Percentiles rank a stretch among this genome's conserved stretches.
Conservation (phyloP, 2,329 filamentous ascomycete genomes). For the Fusarium dimerum region DNA sequence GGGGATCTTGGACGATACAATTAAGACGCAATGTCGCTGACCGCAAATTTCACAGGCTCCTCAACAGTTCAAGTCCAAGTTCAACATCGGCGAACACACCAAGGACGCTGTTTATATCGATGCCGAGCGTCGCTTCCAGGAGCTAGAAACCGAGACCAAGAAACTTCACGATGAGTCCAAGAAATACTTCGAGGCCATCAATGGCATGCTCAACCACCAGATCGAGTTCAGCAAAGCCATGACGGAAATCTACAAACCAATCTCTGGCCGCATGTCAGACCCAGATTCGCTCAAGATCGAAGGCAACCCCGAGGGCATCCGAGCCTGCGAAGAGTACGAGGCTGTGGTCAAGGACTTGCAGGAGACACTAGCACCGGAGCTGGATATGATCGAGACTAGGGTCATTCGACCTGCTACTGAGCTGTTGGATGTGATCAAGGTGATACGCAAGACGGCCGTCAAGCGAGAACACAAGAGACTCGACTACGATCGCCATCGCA, state of each 20-base stretch:
- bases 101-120: constrained; percentile 95
- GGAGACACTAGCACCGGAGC: constrained; percentile 82
- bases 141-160: constrained; percentile 95
- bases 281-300: constrained; percentile 79
- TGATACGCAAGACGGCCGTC: constrained; percentile 81
- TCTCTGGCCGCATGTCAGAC: constrained; percentile 93
- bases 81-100: constrained; percentile 94
- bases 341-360: constrained; percentile 86
- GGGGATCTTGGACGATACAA: background rate
- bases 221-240: constrained; percentile 98
- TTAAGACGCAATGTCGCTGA: constrained; percentile 6
- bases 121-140: constrained; percentile 88
- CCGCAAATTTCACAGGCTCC: constrained; percentile 60
- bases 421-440: constrained; percentile 91
- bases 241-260: constrained; percentile 96
- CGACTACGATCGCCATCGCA: constrained; percentile 87
- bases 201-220: constrained; percentile 95
- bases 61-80: constrained; percentile 86
- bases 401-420: constrained; percentile 93
- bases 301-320: constrained; percentile 90
- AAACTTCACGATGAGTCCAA: constrained; percentile 94
- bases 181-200: constrained; percentile 97
- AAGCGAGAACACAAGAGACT: constrained; percentile 98
- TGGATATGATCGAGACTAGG: constrained; percentile 95
- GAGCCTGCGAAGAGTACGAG: constrained; percentile 96